A percentile compares a stretch with the other conserved stretches of the same genome.
Conservation (phyloP, 345 rosid species). For the Isatis tinctoria region DNA sequence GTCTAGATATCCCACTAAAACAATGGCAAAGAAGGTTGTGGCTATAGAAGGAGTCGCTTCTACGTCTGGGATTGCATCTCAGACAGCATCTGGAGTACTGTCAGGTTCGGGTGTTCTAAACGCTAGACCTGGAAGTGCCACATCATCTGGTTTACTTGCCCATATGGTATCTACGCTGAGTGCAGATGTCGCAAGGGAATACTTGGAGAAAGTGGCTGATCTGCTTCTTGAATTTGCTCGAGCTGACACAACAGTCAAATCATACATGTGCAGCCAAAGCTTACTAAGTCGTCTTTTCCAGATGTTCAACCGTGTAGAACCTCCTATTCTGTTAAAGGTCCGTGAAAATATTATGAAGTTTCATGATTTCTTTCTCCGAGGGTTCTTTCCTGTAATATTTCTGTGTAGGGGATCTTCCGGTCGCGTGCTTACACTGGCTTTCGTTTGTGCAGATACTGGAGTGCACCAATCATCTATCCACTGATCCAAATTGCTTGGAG, state of each 20-base stretch:
- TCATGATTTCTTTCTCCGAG: not conserved
- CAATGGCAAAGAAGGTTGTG: conserved; percentile 55
- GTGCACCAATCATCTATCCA: conserved; percentile 85
- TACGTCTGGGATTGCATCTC: conserved; percentile 80
- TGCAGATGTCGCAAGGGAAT: conserved; percentile 91
- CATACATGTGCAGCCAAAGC: conserved; percentile 92
- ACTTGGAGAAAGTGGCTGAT: conserved; percentile 95
- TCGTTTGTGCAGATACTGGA: conserved; percentile 52
- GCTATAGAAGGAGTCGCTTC: conserved; percentile 69
- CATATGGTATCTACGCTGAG: conserved; percentile 87
- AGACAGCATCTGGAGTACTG: conserved; percentile 86
- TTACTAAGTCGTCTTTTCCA: conserved; percentile 86
- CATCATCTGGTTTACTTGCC: conserved; percentile 89
- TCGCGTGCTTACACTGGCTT: conserved; percentile 19
- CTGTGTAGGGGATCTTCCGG: not conserved
- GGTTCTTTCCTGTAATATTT: not conserved
- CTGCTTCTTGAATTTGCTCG: conserved; percentile 96
- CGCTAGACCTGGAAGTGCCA: conserved; percentile 96
- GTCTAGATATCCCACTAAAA: conserved; percentile 57
- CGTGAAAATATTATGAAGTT: not conserved
- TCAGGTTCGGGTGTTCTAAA: conserved; percentile 97
- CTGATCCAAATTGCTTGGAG: conserved; percentile 96
- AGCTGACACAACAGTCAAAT: conserved; percentile 91
- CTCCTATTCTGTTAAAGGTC: conserved; percentile 88
- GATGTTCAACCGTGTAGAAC: conserved; percentile 87